Percentiles rank a stretch among this genome's conserved stretches.
These are phyloP conservation scores for Hanseniaspora taiwanica DNA, from an alignment of 805 yeast genomes.

Conservation along the genomic window DNA sequence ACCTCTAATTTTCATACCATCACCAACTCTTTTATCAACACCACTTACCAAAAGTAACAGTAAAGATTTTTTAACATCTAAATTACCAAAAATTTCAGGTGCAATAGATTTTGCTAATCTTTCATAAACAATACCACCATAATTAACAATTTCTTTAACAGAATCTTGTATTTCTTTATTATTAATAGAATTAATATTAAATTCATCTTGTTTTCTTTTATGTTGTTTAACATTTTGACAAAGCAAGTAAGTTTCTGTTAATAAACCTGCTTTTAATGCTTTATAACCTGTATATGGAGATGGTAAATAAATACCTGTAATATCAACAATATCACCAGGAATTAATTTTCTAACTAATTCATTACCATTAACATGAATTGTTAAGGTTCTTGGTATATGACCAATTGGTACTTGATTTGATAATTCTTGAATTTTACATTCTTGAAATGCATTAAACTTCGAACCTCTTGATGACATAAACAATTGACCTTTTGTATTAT, in stretches of 20 bases:
- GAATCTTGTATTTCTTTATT: conserved; percentile 42
- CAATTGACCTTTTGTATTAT: conserved; percentile 76
- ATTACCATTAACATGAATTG: conserved; percentile 84
- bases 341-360: conserved; percentile 62
- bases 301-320: conserved; percentile 86
- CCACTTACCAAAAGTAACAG: conserved; percentile 83
- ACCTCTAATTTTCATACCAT: conserved; percentile 95
- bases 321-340: conserved; percentile 93
- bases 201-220: conserved; percentile 31
- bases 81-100: conserved; percentile 92
- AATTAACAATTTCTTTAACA: conserved; percentile 37
- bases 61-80: conserved; percentile 85
- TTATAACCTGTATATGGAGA: conserved; percentile 91
- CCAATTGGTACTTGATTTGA: conserved; percentile 97
- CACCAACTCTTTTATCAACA: conserved; percentile 86
- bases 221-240: conserved; percentile 80
- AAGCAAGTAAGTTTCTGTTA: conserved; percentile 87
- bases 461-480: conserved; percentile 93
- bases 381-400: conserved; percentile 82
- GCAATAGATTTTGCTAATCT: conserved; percentile 82
- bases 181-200: conserved; percentile 23
- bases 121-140: conserved; percentile 58
- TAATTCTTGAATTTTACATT: conserved; percentile 85
- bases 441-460: conserved; percentile 90
- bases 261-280: conserved; percentile 82